A percentile compares a stretch with the other conserved stretches of the same genome.
Conservation (phyloP, 176 grass and related monocot genomes). For the Triticum timopheevii region DNA sequence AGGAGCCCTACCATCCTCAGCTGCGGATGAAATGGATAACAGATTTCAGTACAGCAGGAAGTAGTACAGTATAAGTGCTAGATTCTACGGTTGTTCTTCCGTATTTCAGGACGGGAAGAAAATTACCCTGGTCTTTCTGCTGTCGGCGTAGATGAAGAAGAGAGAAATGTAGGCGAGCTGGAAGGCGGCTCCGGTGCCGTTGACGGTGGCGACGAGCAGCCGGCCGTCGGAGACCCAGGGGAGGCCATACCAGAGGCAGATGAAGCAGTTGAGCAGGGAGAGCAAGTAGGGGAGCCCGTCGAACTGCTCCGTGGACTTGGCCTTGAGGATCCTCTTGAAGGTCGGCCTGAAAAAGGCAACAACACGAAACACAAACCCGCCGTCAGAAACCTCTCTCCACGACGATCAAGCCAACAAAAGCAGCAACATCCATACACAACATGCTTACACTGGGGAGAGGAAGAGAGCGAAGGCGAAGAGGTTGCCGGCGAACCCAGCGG, state of each 20-base stretch:
- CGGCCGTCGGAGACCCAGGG: conserved; percentile 58
- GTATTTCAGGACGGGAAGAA: background rate
- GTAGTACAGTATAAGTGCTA: background rate
- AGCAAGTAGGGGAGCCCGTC: conserved; percentile 66
- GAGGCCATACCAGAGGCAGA: conserved; percentile 91
- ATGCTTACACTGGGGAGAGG: conserved; percentile 77
- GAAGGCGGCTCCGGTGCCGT: conserved; percentile 62
- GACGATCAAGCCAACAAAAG: background rate
- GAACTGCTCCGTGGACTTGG: conserved; percentile 79
- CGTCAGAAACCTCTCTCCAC: background rate
- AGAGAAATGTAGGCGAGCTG: conserved; percentile 65
- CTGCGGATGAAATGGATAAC: conserved; percentile 28
- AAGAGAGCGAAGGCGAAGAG: conserved; percentile 75
- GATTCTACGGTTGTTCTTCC: too few species aligned
- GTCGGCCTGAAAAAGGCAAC: conserved; percentile 47
- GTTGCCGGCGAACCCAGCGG: conserved; percentile 65
- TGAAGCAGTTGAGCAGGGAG: conserved; percentile 82
- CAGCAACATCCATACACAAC: background rate
- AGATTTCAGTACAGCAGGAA: background rate
- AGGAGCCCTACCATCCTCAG: conserved; percentile 53
- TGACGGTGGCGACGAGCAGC: conserved; percentile 74
- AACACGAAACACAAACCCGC: background rate
- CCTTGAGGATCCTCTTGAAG: conserved; percentile 70
- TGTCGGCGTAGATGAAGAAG: conserved; percentile 67
- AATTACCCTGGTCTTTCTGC: conserved; percentile 50